Conservation (phyloP, 164 flowering plant species). For the Liriodendron chinense region DNA sequence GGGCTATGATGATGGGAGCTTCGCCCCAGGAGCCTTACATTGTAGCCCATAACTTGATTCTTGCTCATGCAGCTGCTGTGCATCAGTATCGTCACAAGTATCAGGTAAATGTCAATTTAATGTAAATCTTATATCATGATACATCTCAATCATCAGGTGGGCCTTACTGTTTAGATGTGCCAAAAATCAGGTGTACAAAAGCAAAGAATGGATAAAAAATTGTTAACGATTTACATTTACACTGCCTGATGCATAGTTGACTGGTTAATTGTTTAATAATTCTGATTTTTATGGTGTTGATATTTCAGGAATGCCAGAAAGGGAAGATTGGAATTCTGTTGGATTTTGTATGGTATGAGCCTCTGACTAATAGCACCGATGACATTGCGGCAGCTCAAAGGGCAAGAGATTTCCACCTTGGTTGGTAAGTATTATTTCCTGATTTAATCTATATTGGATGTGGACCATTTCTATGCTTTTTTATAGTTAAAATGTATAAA, state of each 20-base stretch:
- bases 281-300: neutral
- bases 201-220: too few species aligned
- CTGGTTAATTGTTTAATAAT: neutral
- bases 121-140: neutral
- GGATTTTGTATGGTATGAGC: constrained; percentile 27
- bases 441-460: too few species aligned
- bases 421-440: constrained; percentile 5
- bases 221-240: neutral
- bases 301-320: constrained; percentile 9
- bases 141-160: too few species aligned
- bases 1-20: constrained; percentile 19
- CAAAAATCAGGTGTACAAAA: too few species aligned
- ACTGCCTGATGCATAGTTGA: neutral
- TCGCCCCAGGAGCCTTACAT: constrained; percentile 27
- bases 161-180: too few species aligned
- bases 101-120: constrained; percentile 15
- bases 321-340: constrained; percentile 20
- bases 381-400: constrained; percentile 17
- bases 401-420: constrained; percentile 21
- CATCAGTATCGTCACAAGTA: constrained; percentile 15
- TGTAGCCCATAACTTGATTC: constrained; percentile 17
- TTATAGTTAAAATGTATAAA: too few species aligned
- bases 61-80: constrained; percentile 25
- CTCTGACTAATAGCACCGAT: constrained; percentile 14
- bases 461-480: too few species aligned